Percentiles rank a stretch among this genome's conserved stretches.
phyloP scores from a whole-genome alignment of 352 stramenopile species.

The Phytophthora vignae region DNA sequence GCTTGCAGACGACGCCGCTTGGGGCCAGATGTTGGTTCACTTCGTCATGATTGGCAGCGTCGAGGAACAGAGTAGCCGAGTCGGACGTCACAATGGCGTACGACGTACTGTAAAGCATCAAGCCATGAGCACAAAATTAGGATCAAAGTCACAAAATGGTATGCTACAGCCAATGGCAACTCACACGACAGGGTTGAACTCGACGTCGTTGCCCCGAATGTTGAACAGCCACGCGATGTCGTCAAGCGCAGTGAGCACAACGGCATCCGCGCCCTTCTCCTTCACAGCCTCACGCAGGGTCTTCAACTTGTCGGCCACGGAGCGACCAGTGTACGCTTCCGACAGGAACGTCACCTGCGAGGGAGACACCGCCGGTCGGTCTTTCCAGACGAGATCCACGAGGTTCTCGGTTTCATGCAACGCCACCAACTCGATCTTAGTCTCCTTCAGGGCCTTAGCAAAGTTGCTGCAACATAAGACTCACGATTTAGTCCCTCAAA shows the following conservation, averaged over 20 bases:
- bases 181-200: conserved; percentile 98
- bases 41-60: conserved; percentile 78
- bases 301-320: conserved; percentile 91
- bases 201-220: conserved; percentile 96
- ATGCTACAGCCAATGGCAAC: conserved; percentile 31
- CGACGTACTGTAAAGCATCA: conserved; percentile 57
- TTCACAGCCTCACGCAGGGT: conserved; percentile 84
- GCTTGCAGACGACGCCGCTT: conserved; percentile 69
- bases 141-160: conserved; percentile 3
- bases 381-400: conserved; percentile 96
- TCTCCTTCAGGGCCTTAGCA: conserved; percentile 71
- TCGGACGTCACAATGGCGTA: conserved; percentile 95
- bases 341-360: conserved; percentile 93
- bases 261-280: conserved; percentile 90
- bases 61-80: conserved; percentile 92
- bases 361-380: conserved; percentile 69
- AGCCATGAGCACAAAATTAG: conserved; percentile 7
- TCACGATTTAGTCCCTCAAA: background rate
- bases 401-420: conserved; percentile 91
- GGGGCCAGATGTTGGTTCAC: conserved; percentile 55
- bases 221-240: conserved; percentile 99
- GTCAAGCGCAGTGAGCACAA: conserved; percentile 96
- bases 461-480: conserved; percentile 52
- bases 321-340: conserved; percentile 93
- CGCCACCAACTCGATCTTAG: conserved; percentile 74